Evolutionary conservation across 2,329 filamentous ascomycete species (phyloP), one percentile per base, ranked within the genome.

Genomic region (Aureobasidium sp.): DNA sequence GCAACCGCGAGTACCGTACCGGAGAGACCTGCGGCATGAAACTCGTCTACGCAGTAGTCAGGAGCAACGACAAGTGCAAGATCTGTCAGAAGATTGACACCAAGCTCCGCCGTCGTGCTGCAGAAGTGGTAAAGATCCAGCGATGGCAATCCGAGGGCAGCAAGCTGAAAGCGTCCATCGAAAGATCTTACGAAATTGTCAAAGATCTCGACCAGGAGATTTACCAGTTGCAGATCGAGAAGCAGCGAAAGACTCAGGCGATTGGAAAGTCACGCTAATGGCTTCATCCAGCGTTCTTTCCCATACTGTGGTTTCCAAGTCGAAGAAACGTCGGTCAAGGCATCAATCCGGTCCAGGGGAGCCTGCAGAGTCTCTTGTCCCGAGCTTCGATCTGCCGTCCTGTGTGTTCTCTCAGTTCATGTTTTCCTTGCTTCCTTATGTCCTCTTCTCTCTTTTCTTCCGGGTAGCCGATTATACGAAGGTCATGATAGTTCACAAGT

Each of bases 1-100:
- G 93, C 82, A 87, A 89, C 75, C 91, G 91, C 76, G 93, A 97
- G 75, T 95, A 96, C 78, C 89, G 93, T 67, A 96, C 90, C 67
- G 93, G 93, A 70, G 93, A 97, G 81, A 97, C 93, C 41, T 97
- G 93, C 77, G 93, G 93, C 65, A 89, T 96, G 79, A 94, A 90
- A 77, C 84, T 96, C 66, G 87, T 96, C 71, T 91, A 89, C 79
- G 79, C 85, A 68, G 92, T 90, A 30, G 80, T 84, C 66, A 79
- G 79, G 63, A 80, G 87, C 59, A 68, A 74, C 48, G 83, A 83
- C 61, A 83, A 85, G 69, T 97, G 93, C 81, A 90, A 89, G 73
- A 81, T 91, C 65, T 97, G 93, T 78, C 87, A 91, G 70, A 91
- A 94, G 77, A 91, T 92, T 67, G 87, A 91, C 71, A 92, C 89